Conservation (phyloP, 116 monocot genomes). For the Posidonia oceanica region DNA sequence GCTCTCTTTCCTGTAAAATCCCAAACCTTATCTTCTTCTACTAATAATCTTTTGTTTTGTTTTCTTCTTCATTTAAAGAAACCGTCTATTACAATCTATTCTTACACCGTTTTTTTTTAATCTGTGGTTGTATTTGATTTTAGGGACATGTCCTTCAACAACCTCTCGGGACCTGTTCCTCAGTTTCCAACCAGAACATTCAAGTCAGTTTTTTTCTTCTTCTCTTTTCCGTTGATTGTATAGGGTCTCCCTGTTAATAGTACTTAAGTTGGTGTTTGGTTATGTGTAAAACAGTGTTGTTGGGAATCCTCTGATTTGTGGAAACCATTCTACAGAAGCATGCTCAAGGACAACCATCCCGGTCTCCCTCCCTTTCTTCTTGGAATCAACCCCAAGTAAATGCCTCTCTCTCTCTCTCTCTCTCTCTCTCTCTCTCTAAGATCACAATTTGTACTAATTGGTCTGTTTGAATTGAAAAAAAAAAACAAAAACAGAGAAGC, state of each 20-base stretch:
- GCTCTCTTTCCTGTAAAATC: slow-evolving; percentile 69
- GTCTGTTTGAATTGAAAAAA: background rate
- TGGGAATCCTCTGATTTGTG: slow-evolving; percentile 90
- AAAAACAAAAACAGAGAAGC: slow-evolving; percentile 19
- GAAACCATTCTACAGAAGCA: slow-evolving; percentile 26
- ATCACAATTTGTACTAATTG: background rate
- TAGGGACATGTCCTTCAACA: slow-evolving; percentile 96
- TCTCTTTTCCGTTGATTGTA: background rate
- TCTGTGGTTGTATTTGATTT: background rate
- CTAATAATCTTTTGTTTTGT: background rate
- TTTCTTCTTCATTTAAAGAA: background rate
- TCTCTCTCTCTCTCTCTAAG: background rate
- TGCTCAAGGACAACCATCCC: slow-evolving; percentile 48
- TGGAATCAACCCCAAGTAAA: slow-evolving; percentile 45
- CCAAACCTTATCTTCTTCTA: background rate
- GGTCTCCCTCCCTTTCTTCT: slow-evolving; percentile 18
- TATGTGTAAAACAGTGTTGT: slow-evolving; percentile 34
- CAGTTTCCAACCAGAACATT: slow-evolving; percentile 73
- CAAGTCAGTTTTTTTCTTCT: slow-evolving; percentile 46
- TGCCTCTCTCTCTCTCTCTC: background rate
- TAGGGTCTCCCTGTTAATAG: background rate
- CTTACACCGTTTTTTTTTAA: background rate
- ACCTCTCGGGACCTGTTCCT: slow-evolving; percentile 81
- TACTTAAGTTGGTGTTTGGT: background rate
- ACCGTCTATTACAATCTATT: no score